Evolutionary conservation across 2,329 filamentous ascomycete species (phyloP), one percentile per base, ranked within the genome.

Genomic region (Alternaria panax): DNA sequence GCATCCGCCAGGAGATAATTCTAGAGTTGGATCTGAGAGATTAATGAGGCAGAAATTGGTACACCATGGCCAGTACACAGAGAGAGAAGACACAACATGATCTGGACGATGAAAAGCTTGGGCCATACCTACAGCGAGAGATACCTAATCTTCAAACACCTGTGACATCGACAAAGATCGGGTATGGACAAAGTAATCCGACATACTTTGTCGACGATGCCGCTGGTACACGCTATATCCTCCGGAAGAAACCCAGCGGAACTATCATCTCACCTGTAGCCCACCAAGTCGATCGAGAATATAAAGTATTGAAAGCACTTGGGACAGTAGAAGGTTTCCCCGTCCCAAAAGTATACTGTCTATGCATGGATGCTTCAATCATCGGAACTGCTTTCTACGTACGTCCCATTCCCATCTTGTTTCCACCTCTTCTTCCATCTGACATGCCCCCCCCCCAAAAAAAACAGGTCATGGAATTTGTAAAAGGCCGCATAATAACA

Each of bases 111-210:
- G 57, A 48, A 27, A 69, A 66, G 28, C 65, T 77, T 5, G 75
- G 73, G 8, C 41, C 53, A 8, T 77, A 76, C 50, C 68, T 76
- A 7, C 50, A 66, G 42, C 50, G 67, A n/a, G 53, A 75, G n/a
- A 58, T 77, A 18, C 67, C 66, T 6, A 53, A 56, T 7, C 53
- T 76, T 2, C 66, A 63, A 24, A 42, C 75, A 18, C 75, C 75
- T 0, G 51, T 77, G 1, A 32, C 66, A 18, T 74, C 72, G 7
- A 75, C 73, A 8, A 79, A 97, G 90, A 98, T 98, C 75, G 92
- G 93, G 74, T 98, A 95, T 77, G 95, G 94, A 53, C 94, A 98
- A 81, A 97, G 92, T 61, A 98, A 98, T 76, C 94, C 95, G 41
- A 98, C 94, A 1, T 98, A 98, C 81, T 92, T 93, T 71, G 84